These are phyloP conservation scores for Agrostemma githago DNA, from an alignment of 148 eudicot genomes.

Conservation along the genomic window DNA sequence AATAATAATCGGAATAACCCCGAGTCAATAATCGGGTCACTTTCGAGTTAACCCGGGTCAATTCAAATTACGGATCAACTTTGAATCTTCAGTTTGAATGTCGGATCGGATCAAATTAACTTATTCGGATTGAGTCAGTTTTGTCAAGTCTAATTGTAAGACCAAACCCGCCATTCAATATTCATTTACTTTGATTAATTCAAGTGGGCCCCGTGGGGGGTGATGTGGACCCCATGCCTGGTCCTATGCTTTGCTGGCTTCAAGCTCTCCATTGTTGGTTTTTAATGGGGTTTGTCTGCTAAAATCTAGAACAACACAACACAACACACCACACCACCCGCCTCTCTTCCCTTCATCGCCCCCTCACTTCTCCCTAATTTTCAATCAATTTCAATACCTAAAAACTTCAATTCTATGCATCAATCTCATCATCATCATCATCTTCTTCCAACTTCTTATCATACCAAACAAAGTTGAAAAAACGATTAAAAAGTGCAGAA, in stretches of 20 bases:
- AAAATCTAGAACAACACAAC: not conserved
- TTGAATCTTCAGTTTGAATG: too few species aligned
- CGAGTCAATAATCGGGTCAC: too few species aligned
- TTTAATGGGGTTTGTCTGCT: slow-evolving; percentile 59
- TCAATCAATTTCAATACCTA: slow-evolving; percentile 14
- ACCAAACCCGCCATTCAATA: too few species aligned
- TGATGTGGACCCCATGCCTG: slow-evolving; percentile 62
- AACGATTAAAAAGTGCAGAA: not conserved
- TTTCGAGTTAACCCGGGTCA: too few species aligned
- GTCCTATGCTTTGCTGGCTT: slow-evolving; percentile 84
- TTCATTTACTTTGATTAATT: too few species aligned
- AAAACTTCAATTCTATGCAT: slow-evolving; percentile 20
- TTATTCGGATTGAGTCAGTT: too few species aligned
- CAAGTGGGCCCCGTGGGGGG: slow-evolving; percentile 12
- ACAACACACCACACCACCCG: not conserved
- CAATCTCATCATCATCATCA: slow-evolving; percentile 28
- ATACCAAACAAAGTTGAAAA: slow-evolving; percentile 14
- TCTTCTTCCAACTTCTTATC: slow-evolving; percentile 17
- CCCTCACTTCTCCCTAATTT: not conserved
- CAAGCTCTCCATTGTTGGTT: slow-evolving; percentile 51
- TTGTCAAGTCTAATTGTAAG: too few species aligned
- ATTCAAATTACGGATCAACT: too few species aligned
- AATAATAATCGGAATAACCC: too few species aligned
- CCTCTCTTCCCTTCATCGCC: too few species aligned
- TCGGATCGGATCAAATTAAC: too few species aligned